Evolutionary conservation across 2,329 filamentous ascomycete species (phyloP).

Genomic region (Epicoccum nigrum): DNA sequence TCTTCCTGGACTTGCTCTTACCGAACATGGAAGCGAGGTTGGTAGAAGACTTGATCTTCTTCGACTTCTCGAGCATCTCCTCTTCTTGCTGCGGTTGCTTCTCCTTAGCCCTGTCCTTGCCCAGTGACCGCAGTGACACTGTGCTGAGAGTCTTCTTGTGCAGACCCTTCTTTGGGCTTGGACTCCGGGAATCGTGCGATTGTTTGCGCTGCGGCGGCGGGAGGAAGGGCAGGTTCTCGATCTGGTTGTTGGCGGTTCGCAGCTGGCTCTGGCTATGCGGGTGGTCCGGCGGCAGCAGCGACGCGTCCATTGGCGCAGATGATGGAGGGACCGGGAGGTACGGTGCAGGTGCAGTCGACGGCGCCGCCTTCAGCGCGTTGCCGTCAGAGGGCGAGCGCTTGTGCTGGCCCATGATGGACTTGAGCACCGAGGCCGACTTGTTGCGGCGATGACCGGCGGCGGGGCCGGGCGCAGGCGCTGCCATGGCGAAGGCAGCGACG

Average conservation of each 20-base stretch:
- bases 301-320: slow-evolving; percentile 32
- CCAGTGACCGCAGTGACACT: slow-evolving; percentile 59
- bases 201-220: slow-evolving; percentile 45
- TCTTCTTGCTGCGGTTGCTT: slow-evolving; percentile 39
- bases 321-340: slow-evolving; percentile 36
- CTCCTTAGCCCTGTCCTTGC: slow-evolving; percentile 48
- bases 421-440: slow-evolving; percentile 54
- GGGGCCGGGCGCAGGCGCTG: slow-evolving; percentile 31
- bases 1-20: slow-evolving; percentile 70
- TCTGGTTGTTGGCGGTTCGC: slow-evolving; percentile 38
- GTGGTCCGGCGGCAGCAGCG: slow-evolving; percentile 59
- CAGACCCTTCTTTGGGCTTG: slow-evolving; percentile 45
- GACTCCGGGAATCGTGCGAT: slow-evolving; percentile 42
- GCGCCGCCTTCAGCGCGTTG: slow-evolving; percentile 34
- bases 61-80: slow-evolving; percentile 51
- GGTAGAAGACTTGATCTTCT: slow-evolving; percentile 81
- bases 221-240: slow-evolving; percentile 33
- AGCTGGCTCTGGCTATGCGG: slow-evolving; percentile 51
- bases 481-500: slow-evolving; percentile 27
- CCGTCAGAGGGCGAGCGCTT: slow-evolving; percentile 55
- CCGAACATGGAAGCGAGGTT: slow-evolving; percentile 80
- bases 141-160: slow-evolving; percentile 63
- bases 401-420: slow-evolving; percentile 60
- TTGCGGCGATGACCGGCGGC: slow-evolving; percentile 45
- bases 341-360: slow-evolving; percentile 26